Evolutionary conservation across 139 green algal genomes (phyloP).

Genomic region (Chlorella vulgaris): DNA sequence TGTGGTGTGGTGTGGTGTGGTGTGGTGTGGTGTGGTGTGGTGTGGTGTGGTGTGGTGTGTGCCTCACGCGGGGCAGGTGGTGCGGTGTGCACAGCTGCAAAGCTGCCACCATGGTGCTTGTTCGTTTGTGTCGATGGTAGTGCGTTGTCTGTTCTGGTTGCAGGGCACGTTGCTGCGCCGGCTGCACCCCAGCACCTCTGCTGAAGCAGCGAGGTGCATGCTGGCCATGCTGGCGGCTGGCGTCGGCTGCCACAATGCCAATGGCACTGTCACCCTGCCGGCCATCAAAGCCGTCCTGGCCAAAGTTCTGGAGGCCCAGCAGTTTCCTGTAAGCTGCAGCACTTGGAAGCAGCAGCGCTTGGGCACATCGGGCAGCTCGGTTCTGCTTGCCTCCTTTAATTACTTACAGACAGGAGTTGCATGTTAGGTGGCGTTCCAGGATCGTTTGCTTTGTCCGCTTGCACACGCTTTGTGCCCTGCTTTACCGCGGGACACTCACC

Average conservation of each 20-base stretch:
- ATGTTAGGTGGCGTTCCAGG: too few relatives aligned
- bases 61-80: too few relatives aligned
- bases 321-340: constrained; percentile 10
- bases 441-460: neutral
- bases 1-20: neutral
- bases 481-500: too few relatives aligned
- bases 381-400: too few relatives aligned
- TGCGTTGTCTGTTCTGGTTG: neutral
- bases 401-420: too few relatives aligned
- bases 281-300: constrained; percentile 8
- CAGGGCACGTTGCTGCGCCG: constrained; percentile 12
- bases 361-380: too few relatives aligned
- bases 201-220: neutral
- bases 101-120: too few relatives aligned
- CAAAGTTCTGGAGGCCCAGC: constrained; percentile 7
- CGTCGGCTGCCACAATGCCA: neutral
- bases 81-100: too few relatives aligned
- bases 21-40: too few relatives aligned
- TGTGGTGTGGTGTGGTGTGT: neutral
- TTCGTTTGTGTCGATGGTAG: too few relatives aligned
- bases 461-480: neutral
- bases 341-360: too few relatives aligned
- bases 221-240: constrained; percentile 1
- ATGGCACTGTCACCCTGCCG: neutral
- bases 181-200: neutral